These are phyloP conservation scores for Murraya koenigii DNA, from an alignment of 345 rosid species.

Conservation along the genomic window DNA sequence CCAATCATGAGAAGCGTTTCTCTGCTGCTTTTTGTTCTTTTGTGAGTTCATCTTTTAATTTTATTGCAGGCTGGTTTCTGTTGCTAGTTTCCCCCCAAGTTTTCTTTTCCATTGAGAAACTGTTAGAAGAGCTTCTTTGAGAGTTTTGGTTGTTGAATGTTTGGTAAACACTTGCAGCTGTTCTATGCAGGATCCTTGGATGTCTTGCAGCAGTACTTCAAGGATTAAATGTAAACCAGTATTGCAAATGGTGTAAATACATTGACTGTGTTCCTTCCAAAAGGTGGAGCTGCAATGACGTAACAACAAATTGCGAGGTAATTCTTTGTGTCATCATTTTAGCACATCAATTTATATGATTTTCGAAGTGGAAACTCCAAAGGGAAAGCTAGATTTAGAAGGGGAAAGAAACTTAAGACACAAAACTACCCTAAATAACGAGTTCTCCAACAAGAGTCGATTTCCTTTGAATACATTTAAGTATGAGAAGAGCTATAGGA, in stretches of 20 bases:
- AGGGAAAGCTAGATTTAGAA: background rate
- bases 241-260: constrained; percentile 72
- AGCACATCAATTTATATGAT: background rate
- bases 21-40: constrained; percentile 45
- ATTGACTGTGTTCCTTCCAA: constrained; percentile 62
- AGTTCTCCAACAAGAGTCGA: too few species aligned
- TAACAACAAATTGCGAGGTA: constrained; percentile 70
- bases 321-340: background rate
- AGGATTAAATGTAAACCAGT: constrained; percentile 54
- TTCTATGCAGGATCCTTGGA: constrained; percentile 44
- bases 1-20: constrained; percentile 59
- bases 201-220: constrained; percentile 40
- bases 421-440: background rate
- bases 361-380: background rate
- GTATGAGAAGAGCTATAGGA: background rate
- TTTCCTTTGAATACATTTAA: too few species aligned
- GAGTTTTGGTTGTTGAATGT: too few species aligned
- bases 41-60: constrained; percentile 47
- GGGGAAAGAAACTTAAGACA: background rate
- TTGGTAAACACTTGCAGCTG: too few species aligned
- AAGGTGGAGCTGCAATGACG: constrained; percentile 75
- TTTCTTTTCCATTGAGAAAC: constrained; percentile 1
- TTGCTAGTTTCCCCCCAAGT: background rate
- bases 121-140: constrained; percentile 6
- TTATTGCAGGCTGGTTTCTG: background rate